Conservation (phyloP, 2,329 filamentous ascomycete species). For the Sporothrix humicola region DNA sequence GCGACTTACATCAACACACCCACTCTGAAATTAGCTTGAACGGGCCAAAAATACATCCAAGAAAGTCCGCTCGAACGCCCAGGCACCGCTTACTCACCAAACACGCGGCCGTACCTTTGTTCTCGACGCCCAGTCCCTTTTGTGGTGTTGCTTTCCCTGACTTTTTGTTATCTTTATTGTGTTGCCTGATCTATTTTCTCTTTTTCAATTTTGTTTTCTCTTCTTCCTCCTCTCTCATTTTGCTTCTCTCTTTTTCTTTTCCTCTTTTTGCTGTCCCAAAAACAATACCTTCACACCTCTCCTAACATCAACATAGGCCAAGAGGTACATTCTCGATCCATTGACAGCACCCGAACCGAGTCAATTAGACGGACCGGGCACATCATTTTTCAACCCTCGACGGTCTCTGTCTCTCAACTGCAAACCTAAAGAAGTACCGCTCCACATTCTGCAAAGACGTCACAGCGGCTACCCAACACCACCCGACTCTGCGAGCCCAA, state of each 20-base stretch:
- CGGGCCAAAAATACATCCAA: conserved; percentile 14
- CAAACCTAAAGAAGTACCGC: conserved; percentile 36
- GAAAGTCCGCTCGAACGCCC: neutral
- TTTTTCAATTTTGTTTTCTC: neutral
- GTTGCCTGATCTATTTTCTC: conserved; percentile 1
- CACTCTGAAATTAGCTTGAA: neutral
- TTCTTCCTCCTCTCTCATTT: neutral
- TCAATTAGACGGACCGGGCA: conserved; percentile 69
- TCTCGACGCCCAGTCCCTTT: conserved; percentile 7
- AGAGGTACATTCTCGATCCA: conserved; percentile 71
- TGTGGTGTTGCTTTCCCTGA: neutral
- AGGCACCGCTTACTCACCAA: conserved; percentile 29
- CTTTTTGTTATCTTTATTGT: conserved; percentile 9
- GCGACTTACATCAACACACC: neutral
- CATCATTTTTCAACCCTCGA: conserved; percentile 55
- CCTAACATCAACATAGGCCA: conserved; percentile 55
- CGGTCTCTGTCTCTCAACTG: conserved; percentile 38
- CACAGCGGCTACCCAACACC: conserved; percentile 51
- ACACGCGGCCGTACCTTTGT: conserved; percentile 28
- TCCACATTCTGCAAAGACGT: conserved; percentile 37
- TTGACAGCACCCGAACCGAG: conserved; percentile 70
- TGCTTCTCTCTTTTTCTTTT: too few species aligned
- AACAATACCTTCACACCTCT: neutral
- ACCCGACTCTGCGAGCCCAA: conserved; percentile 61
- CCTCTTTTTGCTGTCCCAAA: too few species aligned